Evolutionary conservation across 2,329 filamentous ascomycete genomes (phyloP), one percentile per base, ranked within the genome.

Genomic region (Aspergillus fumigatus): DNA sequence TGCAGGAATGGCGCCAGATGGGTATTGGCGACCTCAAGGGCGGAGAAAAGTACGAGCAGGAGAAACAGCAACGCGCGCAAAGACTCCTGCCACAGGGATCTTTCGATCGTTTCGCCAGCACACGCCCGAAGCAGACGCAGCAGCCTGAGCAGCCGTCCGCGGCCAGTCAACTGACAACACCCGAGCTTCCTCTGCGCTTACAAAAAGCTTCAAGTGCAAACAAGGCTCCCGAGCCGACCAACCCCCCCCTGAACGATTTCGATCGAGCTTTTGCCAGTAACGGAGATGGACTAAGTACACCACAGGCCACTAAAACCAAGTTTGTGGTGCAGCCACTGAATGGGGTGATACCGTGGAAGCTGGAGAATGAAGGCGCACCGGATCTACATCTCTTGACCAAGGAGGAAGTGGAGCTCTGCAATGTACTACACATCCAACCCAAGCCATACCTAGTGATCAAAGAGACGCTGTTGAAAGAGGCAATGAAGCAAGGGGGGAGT

Each of bases 391-490:
- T 99, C 0, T 79, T 99, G 47, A 90, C 89, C 0, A 82, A 86
- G 0, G 91, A 95, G 62, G 94, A 99, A 73, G 80, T 85, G 4
- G 90, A 96, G 67, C 78, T 99, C 0, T 99, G 94, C 77, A 89
- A 90, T 65, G 82, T 88, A 43, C 82, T 96, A 14, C 85, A 92
- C 45, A 77, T 99, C 52, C 89, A 94, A 73, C 94, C 94, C 0
- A 99, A 99, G 77, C 90, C 94, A 1, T 99, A 97, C 72, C 76
- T 97, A 4, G 91, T 91, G 69, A 91, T 97, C 74, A 99, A 99
- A 75, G 92, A 97, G 72, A 87, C 89, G 59, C 80, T 97, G n/a
- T 75, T 97, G 52, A 90, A 90, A 66, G 93, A 97, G 71, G 90
- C 93, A 0, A 84, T 96, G 71, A 94, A 93, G 75, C 87, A 87